Conservation (phyloP, 2,329 filamentous ascomycete genomes). For the Nothomitra cinnamomea region DNA sequence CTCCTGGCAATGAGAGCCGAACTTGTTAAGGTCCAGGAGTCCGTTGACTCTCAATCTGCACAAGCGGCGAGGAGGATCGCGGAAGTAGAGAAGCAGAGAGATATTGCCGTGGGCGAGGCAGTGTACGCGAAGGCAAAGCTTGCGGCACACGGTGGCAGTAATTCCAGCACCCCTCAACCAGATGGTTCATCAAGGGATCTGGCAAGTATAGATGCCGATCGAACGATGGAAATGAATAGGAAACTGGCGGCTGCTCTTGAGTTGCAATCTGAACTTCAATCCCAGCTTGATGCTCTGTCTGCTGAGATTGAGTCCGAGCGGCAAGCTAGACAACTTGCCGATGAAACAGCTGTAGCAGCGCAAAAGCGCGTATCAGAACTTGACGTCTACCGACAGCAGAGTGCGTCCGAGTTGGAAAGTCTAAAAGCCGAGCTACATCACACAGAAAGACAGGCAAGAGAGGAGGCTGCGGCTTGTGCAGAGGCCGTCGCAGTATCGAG, state of each 20-base stretch:
- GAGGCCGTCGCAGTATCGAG: conserved; percentile 61
- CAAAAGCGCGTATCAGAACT: conserved; percentile 72
- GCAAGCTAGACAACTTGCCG: conserved; percentile 64
- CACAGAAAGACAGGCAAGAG: conserved; percentile 57
- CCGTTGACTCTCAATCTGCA: conserved; percentile 75
- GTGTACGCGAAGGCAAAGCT: conserved; percentile 89
- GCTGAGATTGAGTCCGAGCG: conserved; percentile 67
- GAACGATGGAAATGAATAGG: conserved; percentile 57
- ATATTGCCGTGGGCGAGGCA: conserved; percentile 85
- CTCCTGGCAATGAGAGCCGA: conserved; percentile 82
- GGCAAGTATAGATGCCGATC: conserved; percentile 40
- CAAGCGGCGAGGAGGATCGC: conserved; percentile 78
- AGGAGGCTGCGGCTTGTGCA: conserved; percentile 60
- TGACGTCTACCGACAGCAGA: conserved; percentile 68
- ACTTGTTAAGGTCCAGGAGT: conserved; percentile 72
- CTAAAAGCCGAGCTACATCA: conserved; percentile 74
- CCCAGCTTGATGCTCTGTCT: conserved; percentile 51
- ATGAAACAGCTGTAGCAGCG: conserved; percentile 70
- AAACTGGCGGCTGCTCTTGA: conserved; percentile 71
- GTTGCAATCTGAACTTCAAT: conserved; percentile 62
- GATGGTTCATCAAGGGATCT: conserved; percentile 34
- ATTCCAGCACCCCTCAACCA: conserved; percentile 36
- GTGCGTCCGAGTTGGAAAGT: conserved; percentile 68
- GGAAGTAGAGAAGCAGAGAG: conserved; percentile 85
- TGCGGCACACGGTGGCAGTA: conserved; percentile 62